Evolutionary conservation across 768 basidiomycete species (phyloP), one percentile per base, ranked within the genome.

Genomic region (Collybia sordida): DNA sequence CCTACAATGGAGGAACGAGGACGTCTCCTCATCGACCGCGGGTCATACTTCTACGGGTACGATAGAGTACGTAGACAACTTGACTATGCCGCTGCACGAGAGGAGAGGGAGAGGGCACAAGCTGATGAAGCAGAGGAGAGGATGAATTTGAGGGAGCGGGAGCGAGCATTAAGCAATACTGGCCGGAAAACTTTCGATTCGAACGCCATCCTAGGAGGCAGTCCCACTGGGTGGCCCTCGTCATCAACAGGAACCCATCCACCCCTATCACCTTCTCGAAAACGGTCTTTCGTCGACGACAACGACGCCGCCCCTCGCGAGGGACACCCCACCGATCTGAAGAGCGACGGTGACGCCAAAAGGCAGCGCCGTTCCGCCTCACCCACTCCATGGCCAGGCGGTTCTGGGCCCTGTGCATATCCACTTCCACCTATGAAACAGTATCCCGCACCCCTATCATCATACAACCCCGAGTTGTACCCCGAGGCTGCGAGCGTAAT

Each of bases 381-480:
- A 1, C 21, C 42, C 15, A 24, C 46, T 8, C 23, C 25, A 6
- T 49, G 39, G 4, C 19, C 21, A 3, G 17, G 23, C 19, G 1
- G n/a, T n/a, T 19, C 27, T 19, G 19, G 42, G 19, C 31, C 44
- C 19, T 35, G 42, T 11, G 5, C 22, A 12, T 21, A 41, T 24
- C 42, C 49, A 15, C 23, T 50, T 55, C 52, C 64, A 7, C 64
- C 66, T 8, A 48, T 44, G 35, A 67, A 68, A 52, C 71, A 72
- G 52, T 72, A 68, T 54, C 70, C 72, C 22, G 71, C 69, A 0
- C 70, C 69, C 1, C 42, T 70, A 9, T 63, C 66, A 12, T 51
- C 65, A 4, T 73, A 74, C 40, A 62, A 72, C 31, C 71, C 70
- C 0, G 41, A 55, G 12, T 12, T 71, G 6, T 72, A 72, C 63